Conservation (phyloP, 2,329 filamentous ascomycete genomes). For the Trichoderma sp. region DNA sequence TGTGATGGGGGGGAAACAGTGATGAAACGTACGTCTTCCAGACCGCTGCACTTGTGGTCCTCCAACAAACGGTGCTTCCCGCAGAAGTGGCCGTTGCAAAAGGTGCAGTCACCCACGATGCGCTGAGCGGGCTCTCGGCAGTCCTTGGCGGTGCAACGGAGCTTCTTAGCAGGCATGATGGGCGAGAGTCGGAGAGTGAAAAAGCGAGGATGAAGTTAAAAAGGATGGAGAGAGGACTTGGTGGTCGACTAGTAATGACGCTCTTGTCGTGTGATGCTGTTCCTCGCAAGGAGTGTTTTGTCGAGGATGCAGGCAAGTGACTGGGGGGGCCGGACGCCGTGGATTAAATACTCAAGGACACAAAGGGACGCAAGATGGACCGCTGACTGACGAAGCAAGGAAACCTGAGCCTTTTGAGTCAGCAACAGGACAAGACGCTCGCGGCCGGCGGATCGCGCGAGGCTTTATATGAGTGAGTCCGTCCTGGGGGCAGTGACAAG, state of each 20-base stretch:
- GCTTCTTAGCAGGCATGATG: conserved; percentile 66
- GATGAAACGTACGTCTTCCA: conserved; percentile 71
- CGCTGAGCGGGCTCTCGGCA: conserved; percentile 86
- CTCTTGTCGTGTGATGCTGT: conserved; percentile 9
- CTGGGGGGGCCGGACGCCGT: background rate
- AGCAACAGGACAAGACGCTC: background rate
- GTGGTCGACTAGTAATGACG: background rate
- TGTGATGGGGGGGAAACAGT: conserved; percentile 21
- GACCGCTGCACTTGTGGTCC: conserved; percentile 85
- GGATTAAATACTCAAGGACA: conserved; percentile 4
- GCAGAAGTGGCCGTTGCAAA: conserved; percentile 93
- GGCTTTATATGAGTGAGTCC: conserved; percentile 8
- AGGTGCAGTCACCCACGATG: conserved; percentile 94
- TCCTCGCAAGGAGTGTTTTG: background rate
- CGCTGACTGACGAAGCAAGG: background rate
- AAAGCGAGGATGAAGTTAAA: background rate
- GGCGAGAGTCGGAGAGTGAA: conserved; percentile 19
- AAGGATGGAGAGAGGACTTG: background rate
- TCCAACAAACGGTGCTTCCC: conserved; percentile 92
- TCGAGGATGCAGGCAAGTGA: background rate
- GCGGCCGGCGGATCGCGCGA: conserved; percentile 13
- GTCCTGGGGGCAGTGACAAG: background rate
- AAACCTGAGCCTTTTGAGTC: conserved; percentile 8
- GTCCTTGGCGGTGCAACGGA: conserved; percentile 82
- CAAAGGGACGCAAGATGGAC: background rate